Percentiles rank a stretch among this genome's conserved stretches.
Conservation (phyloP, 805 yeast species). For the Kluyveromyces nonfermentans region DNA sequence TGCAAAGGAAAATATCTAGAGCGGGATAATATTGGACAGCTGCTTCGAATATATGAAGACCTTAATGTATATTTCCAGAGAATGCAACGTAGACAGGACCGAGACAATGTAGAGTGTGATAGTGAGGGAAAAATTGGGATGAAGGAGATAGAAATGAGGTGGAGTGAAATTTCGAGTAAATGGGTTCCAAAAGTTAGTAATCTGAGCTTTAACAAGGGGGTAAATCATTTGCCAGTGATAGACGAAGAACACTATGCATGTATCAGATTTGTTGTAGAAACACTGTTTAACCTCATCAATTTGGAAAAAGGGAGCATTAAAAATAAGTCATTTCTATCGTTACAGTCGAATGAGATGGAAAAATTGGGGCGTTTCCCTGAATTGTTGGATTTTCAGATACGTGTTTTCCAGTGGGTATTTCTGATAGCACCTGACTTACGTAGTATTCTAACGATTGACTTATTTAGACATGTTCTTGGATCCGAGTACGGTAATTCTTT, state of each 20-base stretch:
- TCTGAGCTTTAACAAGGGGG: constrained; percentile 31
- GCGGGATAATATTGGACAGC: constrained; percentile 31
- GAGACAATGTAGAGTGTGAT: constrained; percentile 5
- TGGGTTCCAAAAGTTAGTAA: constrained; percentile 33
- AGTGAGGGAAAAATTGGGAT: not conserved
- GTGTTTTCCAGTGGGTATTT: constrained; percentile 40
- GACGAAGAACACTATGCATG: constrained; percentile 45
- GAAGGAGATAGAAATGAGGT: constrained; percentile 9
- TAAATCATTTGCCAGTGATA: constrained; percentile 34
- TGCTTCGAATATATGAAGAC: constrained; percentile 30
- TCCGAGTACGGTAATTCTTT: constrained; percentile 58
- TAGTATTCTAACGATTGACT: constrained; percentile 30
- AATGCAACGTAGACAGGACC: constrained; percentile 17
- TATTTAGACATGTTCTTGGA: constrained; percentile 43
- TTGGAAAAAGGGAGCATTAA: constrained; percentile 11
- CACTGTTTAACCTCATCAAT: constrained; percentile 27
- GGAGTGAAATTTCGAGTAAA: constrained; percentile 16
- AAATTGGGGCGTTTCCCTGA: constrained; percentile 40
- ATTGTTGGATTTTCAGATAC: constrained; percentile 37
- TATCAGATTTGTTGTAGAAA: constrained; percentile 38
- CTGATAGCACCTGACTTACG: constrained; percentile 31
- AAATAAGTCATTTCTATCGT: constrained; percentile 26
- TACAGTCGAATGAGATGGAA: constrained; percentile 45
- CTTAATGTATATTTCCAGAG: constrained; percentile 20
- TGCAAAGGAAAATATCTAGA: constrained; percentile 34